Evolutionary conservation across 331 rosid species (phyloP).

Genomic region (Pyrus hybrid): DNA sequence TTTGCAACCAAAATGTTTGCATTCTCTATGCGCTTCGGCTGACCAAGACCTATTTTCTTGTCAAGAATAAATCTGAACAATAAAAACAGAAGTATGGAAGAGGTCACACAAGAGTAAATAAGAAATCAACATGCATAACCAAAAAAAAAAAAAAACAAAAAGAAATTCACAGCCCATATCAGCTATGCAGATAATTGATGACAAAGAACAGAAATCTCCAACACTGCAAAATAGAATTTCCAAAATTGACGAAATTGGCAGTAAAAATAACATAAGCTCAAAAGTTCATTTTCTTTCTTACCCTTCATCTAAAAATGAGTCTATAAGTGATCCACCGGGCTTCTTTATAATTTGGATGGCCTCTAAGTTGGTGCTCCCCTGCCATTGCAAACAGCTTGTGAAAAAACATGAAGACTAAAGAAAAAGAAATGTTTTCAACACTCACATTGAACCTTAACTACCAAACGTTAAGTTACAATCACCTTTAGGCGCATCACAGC

Average conservation of each 20-base stretch:
- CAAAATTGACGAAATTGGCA: not conserved
- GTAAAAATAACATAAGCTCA: not conserved
- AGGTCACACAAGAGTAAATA: not conserved
- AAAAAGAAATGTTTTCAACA: not conserved
- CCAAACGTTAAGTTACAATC: slow-evolving; percentile 6
- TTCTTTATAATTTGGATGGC: slow-evolving; percentile 89
- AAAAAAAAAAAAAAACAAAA: not conserved
- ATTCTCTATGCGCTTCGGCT: slow-evolving; percentile 90
- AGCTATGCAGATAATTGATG: not conserved
- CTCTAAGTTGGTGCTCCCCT: slow-evolving; percentile 97
- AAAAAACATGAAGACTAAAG: not conserved
- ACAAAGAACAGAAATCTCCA: not conserved
- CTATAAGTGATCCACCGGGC: slow-evolving; percentile 86
- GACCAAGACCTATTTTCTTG: slow-evolving; percentile 99
- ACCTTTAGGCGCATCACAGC: slow-evolving; percentile 97
- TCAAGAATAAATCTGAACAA: slow-evolving; percentile 82
- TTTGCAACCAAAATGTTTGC: slow-evolving; percentile 92
- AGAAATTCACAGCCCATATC: not conserved
- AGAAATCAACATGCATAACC: not conserved
- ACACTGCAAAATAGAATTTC: not conserved
- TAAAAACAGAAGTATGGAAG: not conserved
- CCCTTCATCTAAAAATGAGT: slow-evolving; percentile 97
- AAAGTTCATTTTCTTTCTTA: slow-evolving; percentile 8
- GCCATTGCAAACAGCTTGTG: slow-evolving; percentile 28
- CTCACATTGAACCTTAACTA: not conserved